Conservation (phyloP, 73 alveolate genomes). For the Paramecium primaurelia region DNA sequence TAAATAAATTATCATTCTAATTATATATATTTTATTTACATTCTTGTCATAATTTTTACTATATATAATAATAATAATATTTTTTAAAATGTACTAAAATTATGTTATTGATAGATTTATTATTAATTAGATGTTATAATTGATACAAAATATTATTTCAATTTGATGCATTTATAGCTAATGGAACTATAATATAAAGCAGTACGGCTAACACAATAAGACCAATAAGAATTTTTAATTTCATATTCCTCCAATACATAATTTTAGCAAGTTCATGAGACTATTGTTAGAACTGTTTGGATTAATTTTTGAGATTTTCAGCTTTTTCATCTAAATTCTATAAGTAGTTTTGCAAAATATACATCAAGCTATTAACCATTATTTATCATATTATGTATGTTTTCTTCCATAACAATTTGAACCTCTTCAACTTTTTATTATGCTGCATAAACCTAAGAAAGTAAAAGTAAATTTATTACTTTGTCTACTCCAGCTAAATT, state of each 20-base stretch:
- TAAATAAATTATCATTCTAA: no score
- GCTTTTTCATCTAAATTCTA: slow-evolving; percentile 37
- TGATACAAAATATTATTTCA: background rate
- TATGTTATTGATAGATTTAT: background rate
- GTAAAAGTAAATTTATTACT: background rate
- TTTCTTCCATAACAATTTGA: background rate
- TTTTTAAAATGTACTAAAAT: no score
- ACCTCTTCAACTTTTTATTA: background rate
- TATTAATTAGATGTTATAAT: background rate
- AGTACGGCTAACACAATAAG: slow-evolving; percentile 29
- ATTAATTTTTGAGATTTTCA: background rate
- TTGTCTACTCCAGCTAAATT: background rate
- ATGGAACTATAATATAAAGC: slow-evolving; percentile 39
- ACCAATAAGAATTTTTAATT: slow-evolving; percentile 14
- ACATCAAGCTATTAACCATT: background rate
- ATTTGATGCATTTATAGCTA: background rate
- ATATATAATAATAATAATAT: no score
- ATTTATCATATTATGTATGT: background rate
- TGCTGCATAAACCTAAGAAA: background rate
- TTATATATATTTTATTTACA: no score
- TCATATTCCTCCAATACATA: slow-evolving; percentile 47
- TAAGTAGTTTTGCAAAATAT: background rate
- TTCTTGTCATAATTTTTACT: background rate
- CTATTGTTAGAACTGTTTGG: background rate
- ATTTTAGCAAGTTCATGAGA: slow-evolving; percentile 22